Base-by-base conservation (phyloP, 2,329 filamentous ascomycete species). In the Torrubiella hemipterigena region DNA sequence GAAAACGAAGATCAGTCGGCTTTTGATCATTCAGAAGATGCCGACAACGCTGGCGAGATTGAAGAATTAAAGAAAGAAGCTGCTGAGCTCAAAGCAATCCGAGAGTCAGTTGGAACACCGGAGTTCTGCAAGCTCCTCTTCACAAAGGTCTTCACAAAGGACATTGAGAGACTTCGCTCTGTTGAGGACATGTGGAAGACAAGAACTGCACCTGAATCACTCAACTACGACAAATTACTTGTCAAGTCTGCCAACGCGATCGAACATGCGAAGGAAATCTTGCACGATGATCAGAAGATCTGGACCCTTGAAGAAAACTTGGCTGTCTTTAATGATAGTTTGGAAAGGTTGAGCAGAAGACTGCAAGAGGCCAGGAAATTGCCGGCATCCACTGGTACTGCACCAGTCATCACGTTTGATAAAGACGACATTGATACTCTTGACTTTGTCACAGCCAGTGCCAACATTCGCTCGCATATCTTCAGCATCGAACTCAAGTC, bases 171-270 rank as follows among this genome's bases (percentile, higher is more conserved):
- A 12, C 55, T 98, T 34, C 70, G 77, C 24, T 81, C 79, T 11
- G 93, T 95, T 73, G 80, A 91, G 48, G 89, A 93, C 40, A 93
- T 96, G 85, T 98, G 91, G 91, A 93, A 86, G 56, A 77, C 73
- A 4, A 73, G 86, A 42, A 73, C 73, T 38, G 67, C 79, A 2
- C 91, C 89, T 1, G 67, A 80, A 44, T 61, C 83, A 7, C 64
- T 96, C 10, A 65, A 79, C 23, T 93, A 81, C 51, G 67, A 77
- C 10, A 52, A 58, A 1, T 50, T 89, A 2, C 55, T 71, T 28
- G 49, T 65, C 14, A 63, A 75, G 31, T 65, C 72, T 3, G 48
- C 58, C 3, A 51, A 55, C 5, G 61, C 57, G 2, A 54, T 73
- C 7, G 63, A 67, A 11, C 46, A 57, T 3, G 70, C 67, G 29